Percentiles rank a stretch among this genome's conserved stretches.
Conservation (phyloP, 208 protist species). For the Crithidia sp. region DNA sequence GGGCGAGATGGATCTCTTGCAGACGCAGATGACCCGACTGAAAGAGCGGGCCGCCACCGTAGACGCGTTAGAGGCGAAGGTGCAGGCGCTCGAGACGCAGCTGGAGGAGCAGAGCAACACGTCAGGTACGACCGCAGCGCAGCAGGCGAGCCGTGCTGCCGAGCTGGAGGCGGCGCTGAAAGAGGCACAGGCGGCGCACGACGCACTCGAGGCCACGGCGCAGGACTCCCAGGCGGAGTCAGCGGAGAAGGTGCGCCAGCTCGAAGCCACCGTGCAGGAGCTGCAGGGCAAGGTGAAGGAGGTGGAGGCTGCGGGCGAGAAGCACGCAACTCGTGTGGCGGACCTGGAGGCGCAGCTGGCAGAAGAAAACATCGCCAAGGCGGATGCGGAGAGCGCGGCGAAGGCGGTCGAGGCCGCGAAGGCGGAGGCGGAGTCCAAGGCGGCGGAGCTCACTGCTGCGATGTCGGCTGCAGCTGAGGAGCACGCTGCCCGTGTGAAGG, state of each 20-base stretch:
- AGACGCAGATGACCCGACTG: constrained; percentile 10
- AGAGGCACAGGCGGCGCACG: not conserved
- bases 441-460: not conserved
- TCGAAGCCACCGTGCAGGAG: not conserved
- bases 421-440: not conserved
- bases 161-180: constrained; percentile 9
- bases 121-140: not conserved
- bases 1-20: constrained; percentile 23
- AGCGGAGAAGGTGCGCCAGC: not conserved
- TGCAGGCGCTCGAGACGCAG: constrained; percentile 7
- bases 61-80: constrained; percentile 6
- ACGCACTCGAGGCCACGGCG: not conserved
- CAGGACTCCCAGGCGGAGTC: constrained; percentile 1
- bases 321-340: not conserved
- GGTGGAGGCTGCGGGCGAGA: not conserved
- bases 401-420: not conserved
- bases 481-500: not conserved
- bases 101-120: not conserved
- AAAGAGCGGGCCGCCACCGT: not conserved
- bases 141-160: not conserved
- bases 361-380: not conserved
- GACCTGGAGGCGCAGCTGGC: constrained; percentile 15
- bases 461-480: not conserved
- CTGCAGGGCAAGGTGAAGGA: too few relatives aligned
- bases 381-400: not conserved